Base-by-base conservation (phyloP, 306 rosid genomes). In the Dalbergia oliveri region DNA sequence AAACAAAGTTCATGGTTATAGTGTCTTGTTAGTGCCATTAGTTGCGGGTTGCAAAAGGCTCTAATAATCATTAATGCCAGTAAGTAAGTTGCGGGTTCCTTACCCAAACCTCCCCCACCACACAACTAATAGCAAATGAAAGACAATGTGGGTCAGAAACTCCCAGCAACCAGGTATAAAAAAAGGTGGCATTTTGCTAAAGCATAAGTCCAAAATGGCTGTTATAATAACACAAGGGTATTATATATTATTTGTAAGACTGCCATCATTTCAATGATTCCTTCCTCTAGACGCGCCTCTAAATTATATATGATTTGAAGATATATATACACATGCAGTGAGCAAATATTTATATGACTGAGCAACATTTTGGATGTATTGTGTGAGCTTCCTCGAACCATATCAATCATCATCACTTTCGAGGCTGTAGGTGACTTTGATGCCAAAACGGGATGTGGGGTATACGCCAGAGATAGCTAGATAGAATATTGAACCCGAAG, bases 51-150 rank as follows among this genome's bases (percentile, higher is more conserved):
- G 58, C 81, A 51, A 75, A 80, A 44, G 61, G 72, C 45, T 58
- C 79, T 76, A 72, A 81, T 31, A 78, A 89, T 84, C 33, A 89
- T 89, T 81, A 87, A 69, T 47, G 72, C 71, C 79, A 72, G 34
- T 66, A 56, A 71, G 47, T 86, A 50, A 41, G 66, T 79, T 79
- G 54, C 66, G 72, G 73, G 72, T 56, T 66, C 47, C 41, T 87
- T 62, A 78, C 88, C 91, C 54, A 83, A 78, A 73, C 78, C 71
- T 79, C 9, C 88, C 88, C 91, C 82, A 85, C 83, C 88, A 33
- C 66, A 33, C 62, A 77, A 80, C 80, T 72, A 73, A 68, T 44
- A 35, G 35, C 33, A 44, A 50, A 49, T 37, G 56, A 76, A 62
- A 63, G 64, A 15, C 11, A n/a, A 1, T 37, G 73, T 75, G 67